phyloP scores from a whole-genome alignment of 2,329 filamentous ascomycete genomes.

The Aspergillus aculeatinus region DNA sequence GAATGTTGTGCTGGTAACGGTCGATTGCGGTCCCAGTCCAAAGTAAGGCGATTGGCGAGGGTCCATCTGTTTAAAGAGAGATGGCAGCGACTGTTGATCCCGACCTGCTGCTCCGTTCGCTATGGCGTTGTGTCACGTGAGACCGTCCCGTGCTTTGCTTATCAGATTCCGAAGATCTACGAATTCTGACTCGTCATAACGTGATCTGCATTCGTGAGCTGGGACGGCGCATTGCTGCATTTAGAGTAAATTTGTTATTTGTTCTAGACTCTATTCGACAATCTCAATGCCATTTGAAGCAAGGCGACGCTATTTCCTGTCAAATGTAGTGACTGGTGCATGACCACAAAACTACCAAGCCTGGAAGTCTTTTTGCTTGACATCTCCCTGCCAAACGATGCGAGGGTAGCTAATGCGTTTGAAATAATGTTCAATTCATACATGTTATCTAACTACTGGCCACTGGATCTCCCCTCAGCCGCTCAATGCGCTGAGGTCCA shows the following conservation, averaged over 20 bases:
- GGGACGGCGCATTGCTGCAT: background rate
- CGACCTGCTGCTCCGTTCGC: constrained; percentile 8
- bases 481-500: constrained; percentile 64
- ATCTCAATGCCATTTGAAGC: background rate
- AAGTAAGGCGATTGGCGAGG: background rate
- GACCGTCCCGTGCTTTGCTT: constrained; percentile 2
- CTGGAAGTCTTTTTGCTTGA: no score
- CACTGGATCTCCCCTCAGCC: constrained; percentile 18
- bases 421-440: background rate
- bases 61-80: background rate
- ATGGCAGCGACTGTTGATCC: constrained; percentile 1
- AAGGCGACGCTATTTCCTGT: no score
- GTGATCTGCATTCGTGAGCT: background rate
- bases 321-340: no score
- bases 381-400: background rate
- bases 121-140: constrained; percentile 7
- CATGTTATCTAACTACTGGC: background rate
- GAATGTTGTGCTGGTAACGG: background rate
- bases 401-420: background rate
- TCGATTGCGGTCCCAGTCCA: background rate
- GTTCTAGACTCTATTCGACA: background rate
- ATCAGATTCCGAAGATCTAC: constrained; percentile 2
- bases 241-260: background rate
- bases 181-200: background rate
- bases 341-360: no score